Evolutionary conservation across 192 early-diverging fungal species (phyloP).

Genomic region (Piromyces finnis): DNA sequence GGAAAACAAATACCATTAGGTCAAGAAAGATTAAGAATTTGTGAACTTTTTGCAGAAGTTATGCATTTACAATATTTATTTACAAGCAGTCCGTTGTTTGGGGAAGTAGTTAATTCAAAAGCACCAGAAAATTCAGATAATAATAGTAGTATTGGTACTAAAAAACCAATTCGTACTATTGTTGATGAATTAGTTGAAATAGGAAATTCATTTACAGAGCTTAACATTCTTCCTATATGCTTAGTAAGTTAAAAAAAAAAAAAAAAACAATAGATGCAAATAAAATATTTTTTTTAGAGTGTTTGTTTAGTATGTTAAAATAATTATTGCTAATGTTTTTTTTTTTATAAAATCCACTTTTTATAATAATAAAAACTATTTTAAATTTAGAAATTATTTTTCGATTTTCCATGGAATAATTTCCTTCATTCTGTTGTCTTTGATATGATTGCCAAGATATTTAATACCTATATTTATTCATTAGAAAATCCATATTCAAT

Average conservation of each 20-base stretch:
- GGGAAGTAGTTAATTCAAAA: slow-evolving; percentile 10
- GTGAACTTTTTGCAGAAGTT: slow-evolving; percentile 96
- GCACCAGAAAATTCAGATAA: background rate
- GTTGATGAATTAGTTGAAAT: slow-evolving; percentile 27
- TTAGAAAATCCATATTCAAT: background rate
- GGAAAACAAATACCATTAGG: slow-evolving; percentile 67
- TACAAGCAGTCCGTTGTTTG: slow-evolving; percentile 37
- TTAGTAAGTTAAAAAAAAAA: slow-evolving; percentile 10
- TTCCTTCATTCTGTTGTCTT: slow-evolving; percentile 96
- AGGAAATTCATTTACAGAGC: slow-evolving; percentile 20
- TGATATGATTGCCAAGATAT: slow-evolving; percentile 95
- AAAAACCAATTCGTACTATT: slow-evolving; percentile 1
- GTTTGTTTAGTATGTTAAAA: background rate
- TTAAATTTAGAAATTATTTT: slow-evolving; percentile 61
- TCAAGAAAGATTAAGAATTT: slow-evolving; percentile 83
- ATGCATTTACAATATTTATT: slow-evolving; percentile 62
- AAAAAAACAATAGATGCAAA: too few species aligned
- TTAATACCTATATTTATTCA: slow-evolving; percentile 66
- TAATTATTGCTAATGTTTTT: background rate
- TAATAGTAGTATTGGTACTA: background rate
- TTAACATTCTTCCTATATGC: slow-evolving; percentile 26
- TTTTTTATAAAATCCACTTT: background rate
- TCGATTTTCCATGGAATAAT: slow-evolving; percentile 93
- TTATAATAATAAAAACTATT: background rate
- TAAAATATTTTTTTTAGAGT: too few species aligned